phyloP scores from a whole-genome alignment of 306 rosid species.

The Cucurbita maxima region DNA sequence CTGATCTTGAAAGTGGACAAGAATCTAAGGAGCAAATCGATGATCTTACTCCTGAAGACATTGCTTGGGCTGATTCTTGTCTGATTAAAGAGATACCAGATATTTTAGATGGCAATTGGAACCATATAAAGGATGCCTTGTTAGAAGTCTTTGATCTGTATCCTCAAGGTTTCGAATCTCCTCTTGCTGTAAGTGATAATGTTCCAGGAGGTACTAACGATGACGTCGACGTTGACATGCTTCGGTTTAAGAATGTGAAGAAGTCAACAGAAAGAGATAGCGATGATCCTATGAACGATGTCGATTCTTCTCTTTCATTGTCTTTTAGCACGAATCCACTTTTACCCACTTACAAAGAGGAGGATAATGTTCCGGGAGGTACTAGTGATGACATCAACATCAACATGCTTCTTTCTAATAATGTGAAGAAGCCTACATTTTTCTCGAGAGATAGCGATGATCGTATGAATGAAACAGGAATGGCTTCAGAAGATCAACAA shows the following conservation, averaged over 20 bases:
- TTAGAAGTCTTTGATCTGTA: slow-evolving; percentile 1
- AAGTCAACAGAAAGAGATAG: neutral
- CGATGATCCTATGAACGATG: neutral
- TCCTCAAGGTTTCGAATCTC: neutral
- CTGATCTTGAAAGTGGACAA: slow-evolving; percentile 17
- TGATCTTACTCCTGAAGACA: slow-evolving; percentile 7
- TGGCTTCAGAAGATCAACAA: neutral
- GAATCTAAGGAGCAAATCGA: neutral
- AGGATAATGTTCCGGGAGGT: neutral
- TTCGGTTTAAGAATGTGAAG: neutral
- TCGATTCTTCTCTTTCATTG: neutral
- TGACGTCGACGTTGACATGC: neutral
- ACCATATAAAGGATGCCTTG: neutral
- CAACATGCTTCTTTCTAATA: neutral
- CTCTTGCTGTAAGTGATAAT: neutral
- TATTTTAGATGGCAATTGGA: slow-evolving; percentile 5
- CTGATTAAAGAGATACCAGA: slow-evolving; percentile 3
- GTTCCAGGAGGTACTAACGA: neutral
- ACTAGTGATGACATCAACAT: neutral
- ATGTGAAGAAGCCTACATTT: neutral
- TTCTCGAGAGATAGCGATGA: neutral
- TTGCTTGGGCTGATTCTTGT: slow-evolving; percentile 13
- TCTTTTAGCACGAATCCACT: neutral
- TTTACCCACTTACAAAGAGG: neutral
- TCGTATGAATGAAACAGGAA: neutral